Evolutionary conservation across 768 basidiomycete genomes (phyloP), one percentile per base, ranked within the genome.

Genomic region (Filobasidium floriforme): DNA sequence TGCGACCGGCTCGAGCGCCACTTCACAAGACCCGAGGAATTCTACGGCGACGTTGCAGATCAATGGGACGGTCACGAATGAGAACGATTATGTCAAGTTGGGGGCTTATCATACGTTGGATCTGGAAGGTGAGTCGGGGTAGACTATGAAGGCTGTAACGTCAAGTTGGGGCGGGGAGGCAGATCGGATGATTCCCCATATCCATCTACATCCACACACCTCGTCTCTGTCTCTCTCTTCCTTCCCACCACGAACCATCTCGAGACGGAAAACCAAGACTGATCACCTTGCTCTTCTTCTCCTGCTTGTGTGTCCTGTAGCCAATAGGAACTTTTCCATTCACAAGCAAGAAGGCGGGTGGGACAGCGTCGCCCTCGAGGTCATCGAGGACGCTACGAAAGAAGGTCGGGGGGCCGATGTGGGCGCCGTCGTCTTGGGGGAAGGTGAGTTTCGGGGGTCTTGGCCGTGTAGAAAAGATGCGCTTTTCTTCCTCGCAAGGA

Each of bases 321-420:
- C 85, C 7, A 92, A 96, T 78, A 84, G 93, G 7, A 88, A 97
- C 77, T 85, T 99, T 61, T 84, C 90, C 54, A 87, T 99, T 67
- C 88, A 89, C 76, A 99, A 96, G 78, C 43, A 85, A 4, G 68
- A 72, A 54, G 79, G 88, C 62, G 89, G 89, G 18, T 99, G 96
- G 96, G 96, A 99, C 73, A 90, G 89, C 66, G 80, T 99, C 61
- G 88, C 92, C 1, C 76, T 88, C 15, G 83, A 85, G 32, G 83
- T 94, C 22, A 85, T 99, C 0, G 83, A 89, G 61, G 96, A 98
- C 68, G 85, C 92, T 24, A 92, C 90, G 63, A 81, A 89, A 44
- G 92, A 92, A n/a, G 96, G 94, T 28, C 82, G 88, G 71, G 94
- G 96, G 0, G 96, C 96, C 5, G 96, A 99, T 73, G 88, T 99